A percentile compares a stretch with the other conserved stretches of the same genome.
Conservation (phyloP, 2,329 filamentous ascomycete genomes). For the Neocatenulostroma microsporum region DNA sequence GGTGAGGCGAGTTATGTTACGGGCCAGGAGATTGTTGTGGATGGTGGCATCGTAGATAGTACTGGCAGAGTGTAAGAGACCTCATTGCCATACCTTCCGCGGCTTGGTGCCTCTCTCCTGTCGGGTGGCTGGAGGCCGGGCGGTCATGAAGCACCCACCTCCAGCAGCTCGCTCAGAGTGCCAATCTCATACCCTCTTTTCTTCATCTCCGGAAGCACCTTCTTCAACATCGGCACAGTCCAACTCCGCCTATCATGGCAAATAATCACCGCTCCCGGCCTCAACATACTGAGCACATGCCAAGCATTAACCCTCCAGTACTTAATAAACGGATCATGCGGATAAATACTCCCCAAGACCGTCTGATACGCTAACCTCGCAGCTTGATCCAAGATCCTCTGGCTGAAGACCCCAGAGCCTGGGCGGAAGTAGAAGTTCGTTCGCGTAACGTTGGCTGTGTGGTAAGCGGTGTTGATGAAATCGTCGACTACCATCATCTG, state of each 20-base stretch:
- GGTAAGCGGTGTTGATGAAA: conserved; percentile 53
- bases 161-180: conserved; percentile 60
- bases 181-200: conserved; percentile 63
- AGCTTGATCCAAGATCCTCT: conserved; percentile 56
- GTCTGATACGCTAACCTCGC: conserved; percentile 58
- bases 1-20: conserved; percentile 55
- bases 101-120: too few species aligned
- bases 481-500: conserved; percentile 60
- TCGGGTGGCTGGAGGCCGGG: neutral
- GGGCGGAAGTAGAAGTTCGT: conserved; percentile 67
- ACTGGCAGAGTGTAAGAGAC: conserved; percentile 3
- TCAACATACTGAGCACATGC: conserved; percentile 73
- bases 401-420: conserved; percentile 75
- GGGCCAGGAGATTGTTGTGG: conserved; percentile 43
- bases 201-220: conserved; percentile 63
- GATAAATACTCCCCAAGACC: conserved; percentile 78
- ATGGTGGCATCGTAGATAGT: conserved; percentile 16
- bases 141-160: conserved; percentile 9
- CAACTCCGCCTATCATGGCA: conserved; percentile 80
- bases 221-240: conserved; percentile 70
- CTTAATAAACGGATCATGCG: conserved; percentile 80
- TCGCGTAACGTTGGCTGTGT: conserved; percentile 31
- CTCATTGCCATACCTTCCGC: neutral
- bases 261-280: conserved; percentile 70
- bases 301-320: conserved; percentile 62